Base-by-base conservation (phyloP, 352 stramenopile species). In the Phytophthora kernoviae region DNA sequence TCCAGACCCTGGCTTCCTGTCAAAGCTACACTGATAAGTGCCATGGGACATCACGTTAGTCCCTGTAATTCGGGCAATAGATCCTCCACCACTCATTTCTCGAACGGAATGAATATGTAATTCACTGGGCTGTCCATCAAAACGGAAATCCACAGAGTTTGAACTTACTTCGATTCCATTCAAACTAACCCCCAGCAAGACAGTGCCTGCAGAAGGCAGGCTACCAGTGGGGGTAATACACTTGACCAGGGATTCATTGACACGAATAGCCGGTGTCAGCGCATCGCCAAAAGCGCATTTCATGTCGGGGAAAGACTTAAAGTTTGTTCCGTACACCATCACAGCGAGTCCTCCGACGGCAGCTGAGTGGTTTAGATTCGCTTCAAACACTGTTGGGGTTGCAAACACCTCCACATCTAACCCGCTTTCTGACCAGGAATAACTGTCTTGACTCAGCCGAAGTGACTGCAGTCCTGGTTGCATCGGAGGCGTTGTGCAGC, bases 261-360 rank as follows among this genome's bases (percentile, higher is more conserved):
- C 21, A 7, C 61, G 46, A 9, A 62, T 56, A 20, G 63, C 73
- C 10, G 51, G 39, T 3, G 62, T 63, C 39, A 61, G 52, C 0
- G 65, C 34, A 22, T 57, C 55, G 51, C 45, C 73, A 57, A 85
- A 82, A 3, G 65, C 21, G 21, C 75, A 85, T 53, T 72, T 61
- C 39, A 71, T 63, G 21, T 33, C 56, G 0, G 46, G 12, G 15
- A 77, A 77, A 11, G 37, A 1, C 37, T 61, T 69, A 2, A 85
- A 62, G 32, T 79, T 85, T 9, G 73, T 85, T 30, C 73, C 75
- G n/a, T 58, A 68, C 1, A 85, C 53, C 32, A 50, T 52, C 21
- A 85, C 57, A 4, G 57, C 30, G 32, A 45, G 54, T 0, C 55
- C 68, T 6, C 33, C 53, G 0, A 55, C 26, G 1, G 56, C 22